Evolutionary conservation across 1,284 basidiomycete genomes (phyloP).

Genomic region (Boletellus dicymbophilus): DNA sequence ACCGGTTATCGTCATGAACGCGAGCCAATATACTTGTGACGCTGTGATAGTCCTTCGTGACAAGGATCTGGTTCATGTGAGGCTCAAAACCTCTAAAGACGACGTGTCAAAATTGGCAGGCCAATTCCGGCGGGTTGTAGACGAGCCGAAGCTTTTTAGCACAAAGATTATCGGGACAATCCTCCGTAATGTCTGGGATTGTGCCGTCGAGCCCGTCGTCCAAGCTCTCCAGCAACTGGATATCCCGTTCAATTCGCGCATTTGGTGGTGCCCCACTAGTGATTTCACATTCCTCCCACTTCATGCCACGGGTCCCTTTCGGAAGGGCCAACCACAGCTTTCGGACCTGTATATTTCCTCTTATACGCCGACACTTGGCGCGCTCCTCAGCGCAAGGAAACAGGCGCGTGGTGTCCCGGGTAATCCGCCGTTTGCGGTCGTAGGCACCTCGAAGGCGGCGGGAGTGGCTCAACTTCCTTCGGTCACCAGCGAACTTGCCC

Average conservation of each 20-base stretch:
- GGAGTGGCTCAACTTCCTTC: neutral
- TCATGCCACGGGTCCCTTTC: slow-evolving; percentile 33
- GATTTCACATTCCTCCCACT: slow-evolving; percentile 35
- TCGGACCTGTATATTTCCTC: slow-evolving; percentile 35
- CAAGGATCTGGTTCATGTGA: slow-evolving; percentile 13
- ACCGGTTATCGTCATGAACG: slow-evolving; percentile 35
- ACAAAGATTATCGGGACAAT: slow-evolving; percentile 7
- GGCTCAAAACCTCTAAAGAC: slow-evolving; percentile 8
- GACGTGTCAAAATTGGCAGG: neutral
- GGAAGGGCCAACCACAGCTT: slow-evolving; percentile 13
- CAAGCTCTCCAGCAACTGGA: slow-evolving; percentile 12
- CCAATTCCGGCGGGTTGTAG: neutral
- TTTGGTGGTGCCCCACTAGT: slow-evolving; percentile 42
- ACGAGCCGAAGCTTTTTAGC: neutral
- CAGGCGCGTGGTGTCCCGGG: neutral
- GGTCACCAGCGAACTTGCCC: slow-evolving; percentile 1
- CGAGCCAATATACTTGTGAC: slow-evolving; percentile 21
- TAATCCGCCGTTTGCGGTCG: neutral
- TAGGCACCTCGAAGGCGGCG: neutral
- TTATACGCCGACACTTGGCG: slow-evolving; percentile 32
- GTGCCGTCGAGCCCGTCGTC: slow-evolving; percentile 26
- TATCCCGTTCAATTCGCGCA: slow-evolving; percentile 22
- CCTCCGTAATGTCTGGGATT: slow-evolving; percentile 28
- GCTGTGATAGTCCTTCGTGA: slow-evolving; percentile 21
- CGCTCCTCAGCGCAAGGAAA: neutral